Base-by-base conservation (phyloP, 305 asterid species). In the Rubia peregrina region DNA sequence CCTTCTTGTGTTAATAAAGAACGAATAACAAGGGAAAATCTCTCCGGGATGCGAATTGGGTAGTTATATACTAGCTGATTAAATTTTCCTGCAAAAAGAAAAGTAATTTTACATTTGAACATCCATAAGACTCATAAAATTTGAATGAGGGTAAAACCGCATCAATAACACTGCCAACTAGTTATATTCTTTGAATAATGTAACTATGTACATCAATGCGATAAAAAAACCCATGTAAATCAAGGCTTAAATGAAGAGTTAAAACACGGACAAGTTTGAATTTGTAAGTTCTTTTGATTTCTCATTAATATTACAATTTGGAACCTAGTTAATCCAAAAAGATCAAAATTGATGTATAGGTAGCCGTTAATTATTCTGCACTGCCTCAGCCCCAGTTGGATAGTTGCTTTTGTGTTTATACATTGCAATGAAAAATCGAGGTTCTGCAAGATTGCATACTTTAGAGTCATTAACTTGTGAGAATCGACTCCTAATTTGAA, bases 1-100 rank as follows among this genome's bases (percentile, higher is more conserved):
- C 98, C 98, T 85, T 93, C 98, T 87, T 93, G 98, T 82, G 98
- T 93, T 89, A 93, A 89, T 73, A 93, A 79, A 69, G 98, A 83
- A 51, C 98, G 98, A 80, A 93, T 93, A 73, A 93, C 98, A 65
- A 93, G 97, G 74, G 98, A 93, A 80, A 93, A 93, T 84, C 98
- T 89, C 88, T 93, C 98, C 42, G 98, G 98, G 70, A 93, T 93
- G 56, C 96, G 94, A 74, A 93, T 93, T 42, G 98, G 98, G 75
- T 88, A 93, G 73, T 93, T 93, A 87, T 93, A 93, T 72, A 93
- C 97, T 38, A 93, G 87, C 77, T 93, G 98, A 74, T 93, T 93
- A 79, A 93, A 93, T 81, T 93, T 93, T 6, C 95, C 98, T 93
- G 92, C 82, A 74, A 73, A 56, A 83, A 69, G 42, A 24, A 51